These are phyloP conservation scores for Aspergillus pseudotamarii DNA, from an alignment of 2,329 filamentous ascomycete genomes.

Conservation along the genomic window DNA sequence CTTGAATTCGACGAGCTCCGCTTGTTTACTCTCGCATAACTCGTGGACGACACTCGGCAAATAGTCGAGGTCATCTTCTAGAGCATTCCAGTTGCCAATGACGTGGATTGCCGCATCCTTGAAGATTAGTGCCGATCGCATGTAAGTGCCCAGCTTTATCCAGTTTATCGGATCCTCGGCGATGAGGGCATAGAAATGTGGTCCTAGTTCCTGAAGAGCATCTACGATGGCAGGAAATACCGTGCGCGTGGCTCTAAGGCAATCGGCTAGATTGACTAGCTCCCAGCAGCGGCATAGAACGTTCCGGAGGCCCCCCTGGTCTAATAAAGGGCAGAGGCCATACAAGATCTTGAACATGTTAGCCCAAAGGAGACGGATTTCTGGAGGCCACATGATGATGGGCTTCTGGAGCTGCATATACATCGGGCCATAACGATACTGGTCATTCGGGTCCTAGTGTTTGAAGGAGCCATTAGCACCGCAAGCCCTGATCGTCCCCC, in stretches of 20 bases:
- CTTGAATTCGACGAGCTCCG: slow-evolving; percentile 28
- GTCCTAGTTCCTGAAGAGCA: slow-evolving; percentile 48
- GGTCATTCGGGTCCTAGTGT: neutral
- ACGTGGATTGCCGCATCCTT: slow-evolving; percentile 35
- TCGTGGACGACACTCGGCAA: slow-evolving; percentile 23
- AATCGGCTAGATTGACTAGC: slow-evolving; percentile 50
- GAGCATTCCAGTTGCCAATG: slow-evolving; percentile 33
- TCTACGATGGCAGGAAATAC: slow-evolving; percentile 52
- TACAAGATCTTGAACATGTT: slow-evolving; percentile 20
- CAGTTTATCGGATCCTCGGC: slow-evolving; percentile 47
- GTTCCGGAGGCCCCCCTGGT: neutral
- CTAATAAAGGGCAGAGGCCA: slow-evolving; percentile 2
- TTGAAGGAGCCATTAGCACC: neutral
- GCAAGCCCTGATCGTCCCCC: neutral
- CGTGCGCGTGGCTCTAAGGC: slow-evolving; percentile 46
- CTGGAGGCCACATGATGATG: slow-evolving; percentile 12
- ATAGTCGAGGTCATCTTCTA: slow-evolving; percentile 17
- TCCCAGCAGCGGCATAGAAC: slow-evolving; percentile 20
- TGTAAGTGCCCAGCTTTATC: slow-evolving; percentile 49
- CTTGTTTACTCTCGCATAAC: slow-evolving; percentile 28
- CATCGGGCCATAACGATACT: neutral
- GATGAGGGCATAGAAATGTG: slow-evolving; percentile 50
- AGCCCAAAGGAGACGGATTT: slow-evolving; percentile 14
- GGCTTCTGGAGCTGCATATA: slow-evolving; percentile 9
- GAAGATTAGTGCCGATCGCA: slow-evolving; percentile 47